Evolutionary conservation across 2,329 filamentous ascomycete genomes (phyloP), one percentile per base, ranked within the genome.

Genomic region (Aspergillus unguis): DNA sequence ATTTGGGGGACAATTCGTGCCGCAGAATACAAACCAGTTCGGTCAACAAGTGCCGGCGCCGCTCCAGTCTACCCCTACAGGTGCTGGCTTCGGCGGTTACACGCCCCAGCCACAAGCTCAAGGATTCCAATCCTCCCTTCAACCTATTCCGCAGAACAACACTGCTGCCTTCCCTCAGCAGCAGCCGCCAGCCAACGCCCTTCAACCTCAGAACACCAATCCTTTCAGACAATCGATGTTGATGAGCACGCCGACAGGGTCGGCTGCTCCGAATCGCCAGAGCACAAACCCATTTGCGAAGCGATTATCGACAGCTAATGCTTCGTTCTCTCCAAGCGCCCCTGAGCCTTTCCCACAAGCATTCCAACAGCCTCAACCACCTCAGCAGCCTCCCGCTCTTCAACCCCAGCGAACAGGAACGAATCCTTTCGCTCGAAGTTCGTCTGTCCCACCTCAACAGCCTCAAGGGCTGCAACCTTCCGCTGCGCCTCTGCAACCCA

Each of bases 191-290:
- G 38, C 36, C 8, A 50, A 48, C 31, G 47, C 44, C 17, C 58
- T 63, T 46, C 68, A 69, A 54, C 67, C 64, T 23, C 82, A 85
- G 62, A 85, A 78, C 25, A 96, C 91, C 6, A 99, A 99, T 67
- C 94, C 94, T 0, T 99, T 99, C 82, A 83, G 94, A 38, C 87
- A 91, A 66, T 96, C 92, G 1, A 92, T 92, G 85, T 77, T 96
- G 75, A 43, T 67, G 44, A 62, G 55, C 65, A 75, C 64, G 56
- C 72, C 74, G 23, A 83, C 83, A 6, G 80, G 80, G 48, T 70
- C 76, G 54, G 67, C 76, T 56, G 70, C 76, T 29, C 67, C 77
- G 44, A 72, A 73, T 48, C 83, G 85, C 31, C 86, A 89, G 65
- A 86, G 87, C 29, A 95, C 90, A 3, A 96, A 95, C 63, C 91